Evolutionary conservation across 805 yeast genomes (phyloP).

Genomic region (Hanseniaspora jakobsenii): DNA sequence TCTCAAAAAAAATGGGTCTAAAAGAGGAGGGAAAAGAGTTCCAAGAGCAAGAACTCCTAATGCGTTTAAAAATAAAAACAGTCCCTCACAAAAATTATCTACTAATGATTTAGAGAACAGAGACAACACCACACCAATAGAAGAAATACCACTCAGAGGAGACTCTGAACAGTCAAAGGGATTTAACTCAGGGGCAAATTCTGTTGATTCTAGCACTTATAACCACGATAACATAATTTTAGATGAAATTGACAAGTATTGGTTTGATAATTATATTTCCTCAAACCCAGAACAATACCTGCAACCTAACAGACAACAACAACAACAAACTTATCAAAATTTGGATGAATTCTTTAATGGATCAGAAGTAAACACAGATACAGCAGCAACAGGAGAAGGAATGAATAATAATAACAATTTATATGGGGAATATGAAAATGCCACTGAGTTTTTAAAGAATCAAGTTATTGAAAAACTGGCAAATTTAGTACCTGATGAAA

Average conservation of each 20-base stretch:
- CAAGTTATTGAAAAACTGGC: slow-evolving; percentile 13
- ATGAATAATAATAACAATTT: background rate
- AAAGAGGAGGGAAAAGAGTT: background rate
- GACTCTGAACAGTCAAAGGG: slow-evolving; percentile 10
- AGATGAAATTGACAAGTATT: slow-evolving; percentile 14
- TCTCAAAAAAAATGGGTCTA: slow-evolving; percentile 4
- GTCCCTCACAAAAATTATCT: background rate
- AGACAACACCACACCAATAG: slow-evolving; percentile 10
- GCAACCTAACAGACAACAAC: slow-evolving; percentile 3
- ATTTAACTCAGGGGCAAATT: background rate
- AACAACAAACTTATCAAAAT: background rate
- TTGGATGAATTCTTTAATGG: slow-evolving; percentile 10
- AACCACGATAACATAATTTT: background rate
- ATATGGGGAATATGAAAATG: background rate
- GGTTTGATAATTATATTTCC: slow-evolving; percentile 8
- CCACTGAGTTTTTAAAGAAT: background rate
- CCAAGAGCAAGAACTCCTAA: background rate
- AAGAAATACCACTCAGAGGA: slow-evolving; percentile 16
- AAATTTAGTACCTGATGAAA: slow-evolving; percentile 7
- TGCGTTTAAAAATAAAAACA: background rate
- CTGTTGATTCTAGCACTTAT: background rate
- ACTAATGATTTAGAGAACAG: background rate
- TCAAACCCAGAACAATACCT: background rate
- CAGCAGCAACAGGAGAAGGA: no score
- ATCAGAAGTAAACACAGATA: no score